phyloP scores from a whole-genome alignment of 108 stramenopile species.

The Stephanodiscus triporus region DNA sequence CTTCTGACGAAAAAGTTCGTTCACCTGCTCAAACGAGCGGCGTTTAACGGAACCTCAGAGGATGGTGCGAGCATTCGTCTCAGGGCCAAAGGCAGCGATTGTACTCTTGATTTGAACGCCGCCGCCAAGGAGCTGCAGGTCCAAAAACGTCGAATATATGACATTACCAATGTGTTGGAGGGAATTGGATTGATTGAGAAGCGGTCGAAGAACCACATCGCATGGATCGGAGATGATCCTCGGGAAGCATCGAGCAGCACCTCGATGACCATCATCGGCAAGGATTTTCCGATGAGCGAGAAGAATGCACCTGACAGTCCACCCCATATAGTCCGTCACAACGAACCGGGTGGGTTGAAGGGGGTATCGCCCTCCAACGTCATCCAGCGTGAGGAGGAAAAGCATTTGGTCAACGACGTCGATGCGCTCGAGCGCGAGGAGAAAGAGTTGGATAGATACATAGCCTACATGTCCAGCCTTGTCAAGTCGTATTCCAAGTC shows the following conservation, averaged over 20 bases:
- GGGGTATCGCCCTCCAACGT: conserved; percentile 13
- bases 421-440: conserved; percentile 37
- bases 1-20: conserved; percentile 93
- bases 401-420: conserved; percentile 20
- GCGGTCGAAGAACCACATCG: conserved; percentile 89
- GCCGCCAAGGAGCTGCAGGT: conserved; percentile 85
- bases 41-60: conserved; percentile 45
- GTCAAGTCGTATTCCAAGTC: conserved; percentile 32
- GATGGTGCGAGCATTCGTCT: conserved; percentile 35
- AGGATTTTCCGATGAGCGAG: conserved; percentile 7
- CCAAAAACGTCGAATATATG: conserved; percentile 94
- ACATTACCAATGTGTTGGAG: conserved; percentile 96
- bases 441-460: conserved; percentile 41
- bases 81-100: conserved; percentile 31
- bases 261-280: conserved; percentile 4
- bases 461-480: conserved; percentile 40
- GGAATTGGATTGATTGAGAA: conserved; percentile 91
- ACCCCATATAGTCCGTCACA: conserved; percentile 29
- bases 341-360: conserved; percentile 2
- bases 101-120: conserved; percentile 87
- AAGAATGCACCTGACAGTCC: conserved; percentile 19
- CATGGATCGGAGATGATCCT: conserved; percentile 61
- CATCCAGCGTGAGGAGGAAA: conserved; percentile 21
- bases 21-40: conserved; percentile 64
- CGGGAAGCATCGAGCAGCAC: not conserved